Evolutionary conservation across 2,329 filamentous ascomycete species (phyloP).

Genomic region (Beauveria rudraprayagi): DNA sequence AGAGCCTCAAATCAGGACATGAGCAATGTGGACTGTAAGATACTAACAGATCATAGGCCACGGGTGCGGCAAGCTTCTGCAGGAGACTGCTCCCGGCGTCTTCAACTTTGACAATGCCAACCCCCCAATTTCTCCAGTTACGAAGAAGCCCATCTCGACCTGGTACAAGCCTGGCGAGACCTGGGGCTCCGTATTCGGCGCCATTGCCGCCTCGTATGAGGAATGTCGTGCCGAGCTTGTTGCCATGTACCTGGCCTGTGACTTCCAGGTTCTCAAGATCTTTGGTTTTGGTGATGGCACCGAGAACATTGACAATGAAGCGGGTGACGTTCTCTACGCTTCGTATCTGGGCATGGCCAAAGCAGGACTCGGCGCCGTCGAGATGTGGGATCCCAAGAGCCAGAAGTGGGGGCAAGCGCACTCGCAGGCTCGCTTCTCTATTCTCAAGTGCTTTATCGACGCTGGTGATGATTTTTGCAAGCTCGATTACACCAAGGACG

Average conservation of each 20-base stretch:
- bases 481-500: conserved; percentile 63
- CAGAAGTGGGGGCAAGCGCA: conserved; percentile 90
- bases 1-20: neutral
- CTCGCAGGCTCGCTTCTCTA: conserved; percentile 85
- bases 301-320: conserved; percentile 62
- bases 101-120: conserved; percentile 85
- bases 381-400: conserved; percentile 90
- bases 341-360: conserved; percentile 91
- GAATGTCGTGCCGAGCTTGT: conserved; percentile 93
- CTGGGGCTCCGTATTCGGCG: conserved; percentile 87
- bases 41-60: conserved; percentile 46
- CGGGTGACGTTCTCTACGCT: conserved; percentile 80
- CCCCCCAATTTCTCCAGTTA: conserved; percentile 74
- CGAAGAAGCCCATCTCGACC: conserved; percentile 65
- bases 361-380: conserved; percentile 78
- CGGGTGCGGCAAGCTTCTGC: conserved; percentile 86
- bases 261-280: conserved; percentile 80
- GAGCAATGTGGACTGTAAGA: neutral
- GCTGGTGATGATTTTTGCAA: conserved; percentile 83
- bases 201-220: conserved; percentile 81
- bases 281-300: conserved; percentile 83
- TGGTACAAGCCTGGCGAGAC: conserved; percentile 96
- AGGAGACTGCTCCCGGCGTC: conserved; percentile 72
- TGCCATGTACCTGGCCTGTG: conserved; percentile 83
- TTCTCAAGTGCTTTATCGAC: conserved; percentile 75